Evolutionary conservation across 1,284 basidiomycete genomes (phyloP), one percentile per base, ranked within the genome.

Genomic region (Ceraceosorus bombacis): DNA sequence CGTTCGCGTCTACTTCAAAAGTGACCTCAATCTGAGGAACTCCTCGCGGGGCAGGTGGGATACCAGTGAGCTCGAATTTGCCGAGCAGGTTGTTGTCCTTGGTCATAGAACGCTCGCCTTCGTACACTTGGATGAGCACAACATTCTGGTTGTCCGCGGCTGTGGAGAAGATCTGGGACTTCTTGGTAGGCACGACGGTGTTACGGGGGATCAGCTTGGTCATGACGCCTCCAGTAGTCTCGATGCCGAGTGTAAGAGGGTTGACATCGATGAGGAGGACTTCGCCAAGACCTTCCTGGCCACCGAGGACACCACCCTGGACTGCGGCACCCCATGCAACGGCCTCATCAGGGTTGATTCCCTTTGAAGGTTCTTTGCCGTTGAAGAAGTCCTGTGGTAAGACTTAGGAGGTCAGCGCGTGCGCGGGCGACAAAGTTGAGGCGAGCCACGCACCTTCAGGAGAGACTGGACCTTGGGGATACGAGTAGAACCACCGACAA

Each of bases 41-140:
- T 78, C 93, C 93, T 66, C 91, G 90, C 65, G 93, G 92, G 1
- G 93, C 89, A 48, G 92, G 91, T 17, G 93, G 93, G 67, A 97
- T 95, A 65, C 88, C 80, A 62, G 85, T 87, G 53, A 96, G 85
- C 81, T 96, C 93, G 77, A 97, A 96, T 80, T 93, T 92, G 81
- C 93, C 93, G 67, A 98, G 87, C 58, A 88, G 84, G 83, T 95
- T 93, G 86, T 96, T 96, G 82, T 97, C 91, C 85, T 93, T 93
- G 74, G 92, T 95, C 78, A 94, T 81, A 52, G 90, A 86, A 79
- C 91, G 89, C 81, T 95, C 91, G 79, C 92, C 91, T 83, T 95
- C 90, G 78, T 83, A 95, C 62, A 96, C 90, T 74, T 82, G 81
- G 79, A 94, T 93, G 51, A 73, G 60, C 13, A 77, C 75, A n/a